These are phyloP conservation scores for Polygonum maritimum DNA, from an alignment of 148 eudicot species.

Conservation along the genomic window DNA sequence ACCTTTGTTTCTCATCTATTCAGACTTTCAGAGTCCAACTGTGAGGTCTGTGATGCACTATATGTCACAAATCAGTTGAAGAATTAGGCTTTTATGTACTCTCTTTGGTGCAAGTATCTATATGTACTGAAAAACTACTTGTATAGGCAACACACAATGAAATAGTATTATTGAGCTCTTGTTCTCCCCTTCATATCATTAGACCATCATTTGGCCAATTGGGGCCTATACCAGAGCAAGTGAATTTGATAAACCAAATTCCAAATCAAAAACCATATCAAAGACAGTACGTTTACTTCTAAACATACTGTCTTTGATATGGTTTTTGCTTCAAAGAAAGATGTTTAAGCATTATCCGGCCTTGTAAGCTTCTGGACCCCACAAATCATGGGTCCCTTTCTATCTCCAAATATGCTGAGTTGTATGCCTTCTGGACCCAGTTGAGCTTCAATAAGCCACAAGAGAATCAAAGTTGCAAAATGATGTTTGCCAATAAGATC, in stretches of 20 bases:
- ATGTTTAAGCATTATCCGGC: neutral
- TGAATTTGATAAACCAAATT: neutral
- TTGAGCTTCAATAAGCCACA: neutral
- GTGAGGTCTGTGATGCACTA: neutral
- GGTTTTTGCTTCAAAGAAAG: neutral
- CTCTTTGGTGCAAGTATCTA: neutral
- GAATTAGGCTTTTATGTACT: neutral
- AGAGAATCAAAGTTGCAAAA: conserved; percentile 2
- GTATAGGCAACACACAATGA: neutral
- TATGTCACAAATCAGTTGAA: neutral
- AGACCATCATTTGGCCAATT: neutral
- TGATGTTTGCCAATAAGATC: conserved; percentile 3
- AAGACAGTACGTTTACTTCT: neutral
- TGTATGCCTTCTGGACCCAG: neutral
- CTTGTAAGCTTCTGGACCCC: neutral
- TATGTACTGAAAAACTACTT: neutral
- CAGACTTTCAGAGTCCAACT: neutral
- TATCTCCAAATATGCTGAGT: neutral
- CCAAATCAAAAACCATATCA: too few relatives aligned
- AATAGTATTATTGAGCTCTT: neutral
- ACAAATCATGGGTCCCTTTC: neutral
- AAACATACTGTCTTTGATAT: neutral
- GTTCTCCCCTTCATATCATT: neutral
- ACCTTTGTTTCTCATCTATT: neutral
- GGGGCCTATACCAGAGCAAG: neutral